A percentile compares a stretch with the other conserved stretches of the same genome.
phyloP scores from a whole-genome alignment of 2,329 filamentous ascomycete genomes.

The Elsinoe batatas region DNA sequence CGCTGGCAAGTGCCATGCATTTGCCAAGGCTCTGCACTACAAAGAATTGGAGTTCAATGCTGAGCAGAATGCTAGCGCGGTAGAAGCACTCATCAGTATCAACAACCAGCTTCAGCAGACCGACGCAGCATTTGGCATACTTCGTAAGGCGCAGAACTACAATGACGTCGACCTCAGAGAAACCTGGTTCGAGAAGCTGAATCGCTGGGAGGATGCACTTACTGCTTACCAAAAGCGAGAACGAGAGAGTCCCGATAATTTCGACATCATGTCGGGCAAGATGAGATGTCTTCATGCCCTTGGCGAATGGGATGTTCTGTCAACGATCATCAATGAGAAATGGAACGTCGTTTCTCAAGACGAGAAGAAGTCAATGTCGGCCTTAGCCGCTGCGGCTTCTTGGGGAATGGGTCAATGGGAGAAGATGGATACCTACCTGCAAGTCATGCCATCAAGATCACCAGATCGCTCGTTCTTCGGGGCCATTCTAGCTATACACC shows the following conservation, averaged over 20 bases:
- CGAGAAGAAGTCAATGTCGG: constrained; percentile 81
- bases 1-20: constrained; percentile 92
- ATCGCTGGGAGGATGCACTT: constrained; percentile 95
- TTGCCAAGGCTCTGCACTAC: constrained; percentile 95
- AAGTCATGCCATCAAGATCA: constrained; percentile 86
- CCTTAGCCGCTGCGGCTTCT: constrained; percentile 85
- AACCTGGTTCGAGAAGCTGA: constrained; percentile 97
- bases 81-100: constrained; percentile 96
- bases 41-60: constrained; percentile 98
- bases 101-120: constrained; percentile 99
- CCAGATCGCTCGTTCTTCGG: constrained; percentile 97
- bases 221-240: constrained; percentile 86
- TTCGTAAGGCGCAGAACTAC: constrained; percentile 91
- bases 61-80: constrained; percentile 88
- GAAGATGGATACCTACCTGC: constrained; percentile 93
- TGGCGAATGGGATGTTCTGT: constrained; percentile 93
- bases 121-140: constrained; percentile 95
- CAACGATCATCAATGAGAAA: constrained; percentile 78
- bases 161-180: constrained; percentile 93
- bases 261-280: constrained; percentile 98
- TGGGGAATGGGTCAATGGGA: constrained; percentile 98
- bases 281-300: constrained; percentile 97
- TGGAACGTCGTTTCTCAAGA: constrained; percentile 86
- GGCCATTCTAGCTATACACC: constrained; percentile 86
- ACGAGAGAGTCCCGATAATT: constrained; percentile 55